phyloP scores from a whole-genome alignment of 2,329 filamentous ascomycete genomes.

The Claviceps arundinis region DNA sequence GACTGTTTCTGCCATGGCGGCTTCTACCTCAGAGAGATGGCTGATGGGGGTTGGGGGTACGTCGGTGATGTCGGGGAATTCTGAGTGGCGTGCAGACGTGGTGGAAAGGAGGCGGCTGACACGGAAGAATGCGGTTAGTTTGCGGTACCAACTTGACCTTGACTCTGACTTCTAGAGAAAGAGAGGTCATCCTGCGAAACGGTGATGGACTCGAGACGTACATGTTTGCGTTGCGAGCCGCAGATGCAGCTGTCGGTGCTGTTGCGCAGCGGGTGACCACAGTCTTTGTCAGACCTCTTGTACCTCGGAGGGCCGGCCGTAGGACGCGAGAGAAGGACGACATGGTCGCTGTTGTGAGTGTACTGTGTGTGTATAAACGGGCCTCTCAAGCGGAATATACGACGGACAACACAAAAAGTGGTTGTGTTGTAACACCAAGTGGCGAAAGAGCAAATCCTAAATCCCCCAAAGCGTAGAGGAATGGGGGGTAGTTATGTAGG shows the following conservation, averaged over 20 bases:
- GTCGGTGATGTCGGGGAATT: constrained; percentile 49
- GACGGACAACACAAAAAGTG: background rate
- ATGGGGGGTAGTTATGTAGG: too few species aligned
- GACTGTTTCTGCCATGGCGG: constrained; percentile 79
- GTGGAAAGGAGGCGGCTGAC: constrained; percentile 43
- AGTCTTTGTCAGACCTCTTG: constrained; percentile 22
- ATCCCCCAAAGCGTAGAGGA: too few species aligned
- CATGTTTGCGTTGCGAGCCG: constrained; percentile 8
- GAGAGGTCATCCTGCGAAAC: too few species aligned
- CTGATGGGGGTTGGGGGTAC: constrained; percentile 85
- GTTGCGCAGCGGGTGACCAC: constrained; percentile 8
- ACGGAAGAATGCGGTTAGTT: too few species aligned
- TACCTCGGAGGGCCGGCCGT: constrained; percentile 36
- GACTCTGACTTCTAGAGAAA: too few species aligned
- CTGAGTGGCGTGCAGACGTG: constrained; percentile 38
- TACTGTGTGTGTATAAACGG: background rate
- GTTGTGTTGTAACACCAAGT: too few species aligned
- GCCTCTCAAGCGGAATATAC: too few species aligned
- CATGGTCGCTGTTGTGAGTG: constrained; percentile 10
- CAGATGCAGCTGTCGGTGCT: background rate
- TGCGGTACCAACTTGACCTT: too few species aligned
- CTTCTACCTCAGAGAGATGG: constrained; percentile 80
- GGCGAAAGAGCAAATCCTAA: too few species aligned
- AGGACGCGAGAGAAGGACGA: constrained; percentile 37
- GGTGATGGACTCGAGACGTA: constrained; percentile 8